A percentile compares a stretch with the other conserved stretches of the same genome.
phyloP scores from a whole-genome alignment of 1,284 basidiomycete species.

The Austroboletus rostrupii region DNA sequence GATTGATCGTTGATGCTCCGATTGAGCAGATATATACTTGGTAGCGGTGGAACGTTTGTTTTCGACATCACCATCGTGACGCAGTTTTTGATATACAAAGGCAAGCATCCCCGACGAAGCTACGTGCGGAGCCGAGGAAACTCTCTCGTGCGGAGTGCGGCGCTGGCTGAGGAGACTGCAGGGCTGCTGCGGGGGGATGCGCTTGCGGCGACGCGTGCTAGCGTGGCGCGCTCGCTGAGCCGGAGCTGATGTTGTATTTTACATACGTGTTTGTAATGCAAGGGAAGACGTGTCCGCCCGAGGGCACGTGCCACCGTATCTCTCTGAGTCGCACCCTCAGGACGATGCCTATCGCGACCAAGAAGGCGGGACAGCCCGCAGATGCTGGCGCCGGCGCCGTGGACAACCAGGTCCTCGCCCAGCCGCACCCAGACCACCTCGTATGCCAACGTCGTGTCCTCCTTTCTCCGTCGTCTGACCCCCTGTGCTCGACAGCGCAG shows the following conservation, averaged over 20 bases:
- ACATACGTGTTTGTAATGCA: background rate
- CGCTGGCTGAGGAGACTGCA: constrained; percentile 41
- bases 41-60: constrained; percentile 83
- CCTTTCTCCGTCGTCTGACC: constrained; percentile 1
- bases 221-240: constrained; percentile 19
- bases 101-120: constrained; percentile 28
- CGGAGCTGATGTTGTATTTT: constrained; percentile 19
- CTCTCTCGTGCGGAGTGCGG: constrained; percentile 26
- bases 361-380: constrained; percentile 18
- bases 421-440: constrained; percentile 26
- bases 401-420: constrained; percentile 21
- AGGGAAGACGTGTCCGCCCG: background rate
- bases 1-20: constrained; percentile 6
- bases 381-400: constrained; percentile 2
- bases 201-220: constrained; percentile 24
- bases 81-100: constrained; percentile 54
- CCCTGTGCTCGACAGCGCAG: constrained; percentile 43
- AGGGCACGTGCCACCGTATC: constrained; percentile 18
- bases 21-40: constrained; percentile 68
- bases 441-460: constrained; percentile 14
- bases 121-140: constrained; percentile 29
- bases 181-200: constrained; percentile 42
- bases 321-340: background rate
- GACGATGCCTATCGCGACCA: constrained; percentile 20
- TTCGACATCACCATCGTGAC: constrained; percentile 85